Conservation (phyloP, 2,329 filamentous ascomycete genomes). For the Talaromyces sp. region DNA sequence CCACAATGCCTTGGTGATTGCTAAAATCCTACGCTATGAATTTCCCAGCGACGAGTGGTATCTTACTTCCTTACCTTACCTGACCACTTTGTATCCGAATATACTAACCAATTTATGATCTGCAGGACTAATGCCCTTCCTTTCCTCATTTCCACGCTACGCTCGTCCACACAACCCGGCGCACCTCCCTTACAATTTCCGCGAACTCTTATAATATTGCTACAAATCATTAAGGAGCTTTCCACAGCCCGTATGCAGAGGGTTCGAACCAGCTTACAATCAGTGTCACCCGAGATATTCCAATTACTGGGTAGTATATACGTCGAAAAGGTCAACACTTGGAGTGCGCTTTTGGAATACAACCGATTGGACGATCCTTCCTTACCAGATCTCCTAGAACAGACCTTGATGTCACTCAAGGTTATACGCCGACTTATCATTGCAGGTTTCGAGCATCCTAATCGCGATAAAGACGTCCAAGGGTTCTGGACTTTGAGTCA, state of each 20-base stretch:
- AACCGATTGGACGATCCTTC: conserved; percentile 56
- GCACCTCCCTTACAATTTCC: conserved; percentile 62
- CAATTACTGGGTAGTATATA: conserved; percentile 75
- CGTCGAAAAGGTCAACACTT: conserved; percentile 63
- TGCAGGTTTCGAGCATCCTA: conserved; percentile 76
- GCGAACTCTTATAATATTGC: conserved; percentile 68
- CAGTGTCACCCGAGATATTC: conserved; percentile 76
- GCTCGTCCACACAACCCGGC: conserved; percentile 48
- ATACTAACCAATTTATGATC: neutral
- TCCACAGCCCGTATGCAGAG: conserved; percentile 70
- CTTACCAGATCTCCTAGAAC: conserved; percentile 62
- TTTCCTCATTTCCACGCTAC: conserved; percentile 58
- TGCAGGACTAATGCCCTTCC: conserved; percentile 47
- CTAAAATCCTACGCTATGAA: conserved; percentile 84
- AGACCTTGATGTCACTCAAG: conserved; percentile 74
- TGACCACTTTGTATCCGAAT: neutral
- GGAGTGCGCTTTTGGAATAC: conserved; percentile 58
- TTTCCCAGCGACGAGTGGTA: conserved; percentile 75
- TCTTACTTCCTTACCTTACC: neutral
- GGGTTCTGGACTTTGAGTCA: conserved; percentile 77
- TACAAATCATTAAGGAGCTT: conserved; percentile 87
- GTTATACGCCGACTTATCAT: conserved; percentile 73
- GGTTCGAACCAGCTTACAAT: conserved; percentile 71
- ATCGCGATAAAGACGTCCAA: conserved; percentile 68
- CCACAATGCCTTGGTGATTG: conserved; percentile 81